Percentiles rank a stretch among this genome's conserved stretches.
Evolutionary conservation across 208 protist genomes (phyloP).

Genomic region (Chromosphaera perkinsii): DNA sequence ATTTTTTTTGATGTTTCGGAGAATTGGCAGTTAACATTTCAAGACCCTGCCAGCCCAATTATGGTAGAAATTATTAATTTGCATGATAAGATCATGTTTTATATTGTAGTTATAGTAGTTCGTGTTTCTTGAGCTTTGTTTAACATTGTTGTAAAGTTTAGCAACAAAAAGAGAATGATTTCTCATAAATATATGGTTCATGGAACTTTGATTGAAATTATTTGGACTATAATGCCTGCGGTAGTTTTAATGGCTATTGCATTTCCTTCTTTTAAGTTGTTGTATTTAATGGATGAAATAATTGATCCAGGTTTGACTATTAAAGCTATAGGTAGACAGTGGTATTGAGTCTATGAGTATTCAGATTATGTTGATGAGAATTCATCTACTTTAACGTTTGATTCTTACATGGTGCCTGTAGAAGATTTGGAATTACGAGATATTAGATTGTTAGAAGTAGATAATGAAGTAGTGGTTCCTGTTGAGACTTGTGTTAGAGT

Average conservation of each 20-base stretch:
- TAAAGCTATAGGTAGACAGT: slow-evolving; percentile 28
- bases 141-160: too few relatives aligned
- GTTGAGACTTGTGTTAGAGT: slow-evolving; percentile 12
- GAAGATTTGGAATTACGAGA: slow-evolving; percentile 26
- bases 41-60: too few relatives aligned
- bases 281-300: slow-evolving; percentile 37
- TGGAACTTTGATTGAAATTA: slow-evolving; percentile 27
- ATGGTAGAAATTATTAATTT: too few relatives aligned
- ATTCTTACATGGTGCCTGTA: slow-evolving; percentile 24
- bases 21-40: too few relatives aligned
- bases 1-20: too few relatives aligned
- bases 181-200: slow-evolving; percentile 19
- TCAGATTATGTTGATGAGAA: slow-evolving; percentile 7
- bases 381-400: slow-evolving; percentile 13
- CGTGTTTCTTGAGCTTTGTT: too few relatives aligned
- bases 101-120: too few relatives aligned
- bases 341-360: slow-evolving; percentile 28
- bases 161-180: slow-evolving; percentile 6
- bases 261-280: slow-evolving; percentile 27
- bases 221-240: slow-evolving; percentile 26
- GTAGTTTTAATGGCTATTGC: slow-evolving; percentile 28
- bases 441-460: slow-evolving; percentile 29
- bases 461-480: slow-evolving; percentile 24
- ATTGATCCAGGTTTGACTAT: slow-evolving; percentile 32
- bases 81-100: too few relatives aligned